A percentile compares a stretch with the other conserved stretches of the same genome.
phyloP scores from a whole-genome alignment of 441 rosid genomes.

The Gossypium lobatum region DNA sequence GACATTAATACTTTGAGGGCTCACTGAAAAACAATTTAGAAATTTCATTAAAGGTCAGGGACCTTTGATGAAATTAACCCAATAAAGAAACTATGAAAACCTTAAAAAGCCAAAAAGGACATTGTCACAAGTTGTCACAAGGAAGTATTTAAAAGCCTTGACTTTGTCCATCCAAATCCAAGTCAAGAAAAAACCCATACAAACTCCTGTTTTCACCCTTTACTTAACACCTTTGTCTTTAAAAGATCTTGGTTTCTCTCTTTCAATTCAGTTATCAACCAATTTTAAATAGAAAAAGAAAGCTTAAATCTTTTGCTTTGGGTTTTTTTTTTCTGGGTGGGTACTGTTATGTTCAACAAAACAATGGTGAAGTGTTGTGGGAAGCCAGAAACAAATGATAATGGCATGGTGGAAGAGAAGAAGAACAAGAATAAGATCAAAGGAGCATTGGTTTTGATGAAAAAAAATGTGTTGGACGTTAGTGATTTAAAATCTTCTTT shows the following conservation, averaged over 20 bases:
- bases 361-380: constrained; percentile 23
- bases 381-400: not conserved
- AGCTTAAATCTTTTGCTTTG: constrained; percentile 24
- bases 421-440: constrained; percentile 23
- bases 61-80: no score
- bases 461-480: constrained; percentile 53
- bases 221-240: not conserved
- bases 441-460: constrained; percentile 53
- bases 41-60: no score
- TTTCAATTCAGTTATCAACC: not conserved
- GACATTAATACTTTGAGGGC: no score
- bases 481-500: constrained; percentile 39
- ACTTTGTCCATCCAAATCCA: not conserved
- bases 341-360: constrained; percentile 21
- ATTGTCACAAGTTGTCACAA: not conserved
- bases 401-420: not conserved
- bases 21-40: no score
- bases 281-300: not conserved
- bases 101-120: not conserved
- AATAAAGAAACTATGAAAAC: no score
- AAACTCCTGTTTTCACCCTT: not conserved
- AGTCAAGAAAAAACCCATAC: not conserved
- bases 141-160: not conserved
- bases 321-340: constrained; percentile 15
- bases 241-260: not conserved